Evolutionary conservation across 2,329 filamentous ascomycete genomes (phyloP), one percentile per base, ranked within the genome.

Genomic region (Colletotrichum agaves): DNA sequence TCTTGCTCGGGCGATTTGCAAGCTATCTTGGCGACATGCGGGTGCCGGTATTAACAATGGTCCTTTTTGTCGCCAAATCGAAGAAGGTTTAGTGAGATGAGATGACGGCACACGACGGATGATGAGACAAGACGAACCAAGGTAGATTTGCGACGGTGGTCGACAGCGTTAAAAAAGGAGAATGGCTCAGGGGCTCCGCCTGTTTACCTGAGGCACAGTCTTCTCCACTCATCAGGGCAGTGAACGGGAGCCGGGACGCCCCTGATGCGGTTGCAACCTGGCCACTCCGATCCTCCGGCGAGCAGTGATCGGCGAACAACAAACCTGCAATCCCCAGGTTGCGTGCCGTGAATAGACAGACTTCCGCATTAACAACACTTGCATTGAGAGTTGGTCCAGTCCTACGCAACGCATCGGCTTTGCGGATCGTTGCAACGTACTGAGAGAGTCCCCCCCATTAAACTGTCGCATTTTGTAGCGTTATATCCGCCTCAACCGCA

Each of bases 81-180:
- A 33, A 46, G 7, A 46, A 23, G 21, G 55, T 58, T 44, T 35
- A n/a, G 23, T n/a, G 41, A 46, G 23, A 35, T 35, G 55, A 46
- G 55, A 58, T 46, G 55, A 58, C 21, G 55, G 55, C 27, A 27
- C 23, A 27, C 23, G 23, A 6, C 5, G 27, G 27, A 27, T 27
- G 27, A 7, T 8, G 27, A 61, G 58, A 61, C 58, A 61, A 5
- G 58, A 61, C 58, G 58, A 61, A 61, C 58, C n/a, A n/a, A n/a
- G n/a, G n/a, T 11, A 11, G 58, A 50, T 61, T 46, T 50, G 58
- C 58, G 46, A 52, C 46, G 33, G 13, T 19, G 17, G 23, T 27
- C 0, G 13, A 41, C 5, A 27, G 27, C 41, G 44, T 60, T 60
- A 60, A 60, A 60, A 60, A 50, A n/a, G 57, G 44, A 41, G 12